These are phyloP conservation scores for Colletotrichum brevisporum DNA, from an alignment of 2,329 filamentous ascomycete species.

Conservation along the genomic window DNA sequence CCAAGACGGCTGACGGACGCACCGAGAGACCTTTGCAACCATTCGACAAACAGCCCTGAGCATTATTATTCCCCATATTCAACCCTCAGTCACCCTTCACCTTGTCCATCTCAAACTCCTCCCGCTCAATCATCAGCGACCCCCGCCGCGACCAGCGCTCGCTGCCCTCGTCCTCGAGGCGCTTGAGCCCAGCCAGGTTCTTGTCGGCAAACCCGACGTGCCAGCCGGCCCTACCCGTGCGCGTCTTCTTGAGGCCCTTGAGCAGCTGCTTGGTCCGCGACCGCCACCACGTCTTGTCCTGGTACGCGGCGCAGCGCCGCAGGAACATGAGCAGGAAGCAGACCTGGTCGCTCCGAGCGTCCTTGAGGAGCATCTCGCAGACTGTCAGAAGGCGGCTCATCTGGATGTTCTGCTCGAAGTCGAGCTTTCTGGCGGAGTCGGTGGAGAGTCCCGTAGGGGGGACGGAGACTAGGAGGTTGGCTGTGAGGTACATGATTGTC, in stretches of 20 bases:
- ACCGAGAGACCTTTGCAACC: no score
- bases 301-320: conserved; percentile 17
- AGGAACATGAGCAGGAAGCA: conserved; percentile 40
- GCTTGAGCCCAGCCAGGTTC: background rate
- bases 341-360: conserved; percentile 36
- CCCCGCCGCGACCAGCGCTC: conserved; percentile 14
- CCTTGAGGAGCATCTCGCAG: conserved; percentile 39
- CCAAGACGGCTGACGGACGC: no score
- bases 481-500: conserved; percentile 34
- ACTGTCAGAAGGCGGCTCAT: conserved; percentile 38
- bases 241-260: conserved; percentile 34
- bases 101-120: conserved; percentile 5
- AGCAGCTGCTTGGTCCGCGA: conserved; percentile 27
- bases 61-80: no score
- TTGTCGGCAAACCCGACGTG: conserved; percentile 36
- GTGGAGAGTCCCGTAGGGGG: background rate
- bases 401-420: conserved; percentile 28
- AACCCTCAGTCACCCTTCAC: conserved; percentile 19
- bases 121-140: background rate
- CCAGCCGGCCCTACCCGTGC: conserved; percentile 22
- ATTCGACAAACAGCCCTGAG: no score
- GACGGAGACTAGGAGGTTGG: conserved; percentile 10
- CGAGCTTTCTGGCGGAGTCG: conserved; percentile 12
- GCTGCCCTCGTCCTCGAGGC: background rate
- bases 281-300: conserved; percentile 31